Evolutionary conservation across 345 rosid species (phyloP).

Genomic region (Heritiera littoralis): DNA sequence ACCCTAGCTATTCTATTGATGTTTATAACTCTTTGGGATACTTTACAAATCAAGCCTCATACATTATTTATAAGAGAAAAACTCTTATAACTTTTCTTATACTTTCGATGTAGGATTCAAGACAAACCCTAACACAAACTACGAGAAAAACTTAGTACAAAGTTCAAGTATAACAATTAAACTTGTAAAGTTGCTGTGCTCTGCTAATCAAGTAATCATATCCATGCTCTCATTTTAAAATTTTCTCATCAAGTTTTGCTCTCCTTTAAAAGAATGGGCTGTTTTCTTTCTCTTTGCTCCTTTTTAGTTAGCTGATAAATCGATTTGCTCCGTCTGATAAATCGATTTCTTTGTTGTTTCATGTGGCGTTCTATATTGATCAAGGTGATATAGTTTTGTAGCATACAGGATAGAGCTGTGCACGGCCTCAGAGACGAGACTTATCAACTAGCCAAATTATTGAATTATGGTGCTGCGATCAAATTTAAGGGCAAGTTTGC

Average conservation of each 20-base stretch:
- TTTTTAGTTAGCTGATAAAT: neutral
- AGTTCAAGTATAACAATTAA: conserved; percentile 70
- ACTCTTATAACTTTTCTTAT: no score
- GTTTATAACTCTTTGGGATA: no score
- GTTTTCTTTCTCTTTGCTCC: neutral
- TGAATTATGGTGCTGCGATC: neutral
- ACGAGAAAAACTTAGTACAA: conserved; percentile 81
- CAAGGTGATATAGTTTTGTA: neutral
- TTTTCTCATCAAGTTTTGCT: neutral
- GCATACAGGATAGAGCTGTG: neutral
- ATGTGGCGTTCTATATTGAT: neutral
- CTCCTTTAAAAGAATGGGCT: neutral
- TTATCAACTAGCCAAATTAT: neutral
- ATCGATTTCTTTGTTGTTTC: neutral
- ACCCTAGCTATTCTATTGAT: no score
- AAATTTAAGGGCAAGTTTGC: neutral
- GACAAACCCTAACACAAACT: conserved; percentile 35
- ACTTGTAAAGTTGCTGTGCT: neutral
- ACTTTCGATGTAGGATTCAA: no score
- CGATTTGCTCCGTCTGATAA: no score
- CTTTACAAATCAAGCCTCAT: no score
- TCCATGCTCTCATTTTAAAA: no score
- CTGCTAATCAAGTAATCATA: neutral
- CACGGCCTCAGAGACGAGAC: no score
- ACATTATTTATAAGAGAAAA: no score